Percentiles rank a stretch among this genome's conserved stretches.
phyloP scores from a whole-genome alignment of 2,329 filamentous ascomycete genomes.

The Arthrinium phaeospermum region DNA sequence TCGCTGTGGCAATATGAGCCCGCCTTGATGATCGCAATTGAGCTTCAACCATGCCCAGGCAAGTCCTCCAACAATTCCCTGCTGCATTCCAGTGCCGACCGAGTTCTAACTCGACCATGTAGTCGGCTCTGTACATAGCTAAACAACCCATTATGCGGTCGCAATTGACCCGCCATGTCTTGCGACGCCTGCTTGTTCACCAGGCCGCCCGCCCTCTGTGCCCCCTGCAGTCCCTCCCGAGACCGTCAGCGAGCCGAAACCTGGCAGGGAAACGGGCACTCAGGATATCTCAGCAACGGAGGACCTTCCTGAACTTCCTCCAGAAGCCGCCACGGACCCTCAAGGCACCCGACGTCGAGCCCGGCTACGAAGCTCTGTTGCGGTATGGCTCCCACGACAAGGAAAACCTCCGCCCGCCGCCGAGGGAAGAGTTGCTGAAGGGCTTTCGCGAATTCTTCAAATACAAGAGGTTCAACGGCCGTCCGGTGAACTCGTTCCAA shows the following conservation, averaged over 20 bases:
- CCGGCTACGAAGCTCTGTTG: conserved; percentile 74
- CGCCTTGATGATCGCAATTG: conserved; percentile 14
- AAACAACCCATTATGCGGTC: conserved; percentile 41
- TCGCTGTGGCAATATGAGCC: conserved; percentile 14
- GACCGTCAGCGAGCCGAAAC: conserved; percentile 37
- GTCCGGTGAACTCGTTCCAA: conserved; percentile 68
- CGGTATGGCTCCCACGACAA: conserved; percentile 68
- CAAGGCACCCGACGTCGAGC: conserved; percentile 68
- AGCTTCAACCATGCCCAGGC: conserved; percentile 17
- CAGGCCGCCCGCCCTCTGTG: conserved; percentile 29
- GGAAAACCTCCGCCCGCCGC: conserved; percentile 69
- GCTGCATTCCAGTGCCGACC: background rate
- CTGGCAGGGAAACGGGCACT: conserved; percentile 35
- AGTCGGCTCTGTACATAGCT: conserved; percentile 35
- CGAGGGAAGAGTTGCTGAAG: conserved; percentile 64
- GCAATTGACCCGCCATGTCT: conserved; percentile 43
- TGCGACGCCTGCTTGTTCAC: conserved; percentile 44
- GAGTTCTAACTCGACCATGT: conserved; percentile 21
- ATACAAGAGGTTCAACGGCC: conserved; percentile 53
- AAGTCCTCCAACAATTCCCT: conserved; percentile 5
- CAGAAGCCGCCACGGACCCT: conserved; percentile 62
- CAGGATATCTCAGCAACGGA: conserved; percentile 43
- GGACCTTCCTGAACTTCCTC: conserved; percentile 70
- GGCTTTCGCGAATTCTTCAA: conserved; percentile 71
- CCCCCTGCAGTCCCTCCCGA: conserved; percentile 24